Base-by-base conservation (phyloP, 192 early-diverging fungal species). In the Mortierella alpina region DNA sequence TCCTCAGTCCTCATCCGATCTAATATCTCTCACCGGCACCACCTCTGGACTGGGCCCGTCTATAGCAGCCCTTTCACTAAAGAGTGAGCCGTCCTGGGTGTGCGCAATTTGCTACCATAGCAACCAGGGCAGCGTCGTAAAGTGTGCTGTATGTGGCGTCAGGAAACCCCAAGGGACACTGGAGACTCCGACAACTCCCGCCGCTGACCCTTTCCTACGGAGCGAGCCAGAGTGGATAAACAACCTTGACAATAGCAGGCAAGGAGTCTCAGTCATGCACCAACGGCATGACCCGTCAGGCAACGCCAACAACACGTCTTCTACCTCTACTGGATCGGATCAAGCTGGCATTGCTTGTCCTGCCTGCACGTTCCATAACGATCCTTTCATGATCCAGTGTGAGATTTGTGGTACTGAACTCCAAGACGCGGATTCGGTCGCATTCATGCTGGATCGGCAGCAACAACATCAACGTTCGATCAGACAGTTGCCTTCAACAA, bases 331-430 rank as follows among this genome's bases (percentile, higher is more conserved):
- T 11, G 48, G 58, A 50, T 41, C 17, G 20, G 59, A 56, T 20
- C 62, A 62, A 51, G 44, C 64, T 15, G 74, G 73, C 9, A 87
- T 84, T 48, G 68, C 84, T 9, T 98, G 96, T 71, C 87, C 90
- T 7, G 79, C 82, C 2, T 98, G 96, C 71, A 98, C 96, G 18
- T 98, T 97, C 72, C 84, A 94, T 51, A 98, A 98, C 75, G 93
- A 96, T 76, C 80, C 88, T 3, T 91, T 90, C 67, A 90, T 95
- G 90, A 75, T 83, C 9, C 83, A 83, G 14, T 98, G 96, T 78
- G 95, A 98, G 66, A 92, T 97, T 70, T 98, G 96, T 82, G 92
- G 90, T 20, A 81, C 89, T 6, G 79, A 91, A 67, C 86, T 98
- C 59, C 75, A 79, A 55, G 61, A 72, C 15, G 42, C 56, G 56